Evolutionary conservation across 1,284 basidiomycete species (phyloP), one percentile per base, ranked within the genome.

Genomic region (Fomitopsis schrenkii): DNA sequence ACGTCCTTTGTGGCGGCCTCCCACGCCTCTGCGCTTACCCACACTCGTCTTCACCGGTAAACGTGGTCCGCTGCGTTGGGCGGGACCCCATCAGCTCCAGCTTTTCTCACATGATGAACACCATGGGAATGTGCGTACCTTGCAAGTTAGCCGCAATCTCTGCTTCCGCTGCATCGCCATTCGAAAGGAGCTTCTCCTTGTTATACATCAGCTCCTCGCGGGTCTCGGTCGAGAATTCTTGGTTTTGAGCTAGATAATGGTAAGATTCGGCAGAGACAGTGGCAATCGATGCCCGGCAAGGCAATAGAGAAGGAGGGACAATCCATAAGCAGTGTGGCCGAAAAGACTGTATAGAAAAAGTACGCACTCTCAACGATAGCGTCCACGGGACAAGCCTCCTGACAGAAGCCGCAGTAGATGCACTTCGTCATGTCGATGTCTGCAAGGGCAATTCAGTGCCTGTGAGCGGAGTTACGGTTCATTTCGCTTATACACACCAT

Each of bases 341-440:
- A 55, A 62, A 36, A 19, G 48, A 52, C 33, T 15, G 36, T 40
- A 60, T 52, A 57, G 30, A 41, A 41, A 62, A 42, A 58, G 17
- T 42, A 82, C 93, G 71, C 74, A 96, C 95, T 98, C 82, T 99
- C 97, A 63, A 99, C 97, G 71, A 99, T 99, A 61, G 97, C 97
- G 77, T 99, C 97, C 62, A 99, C 97, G 14, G 97, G 97, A 77
- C 97, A 99, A 38, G 97, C 97, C 80, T 99, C 97, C 79, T 97
- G 95, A 78, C 95, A 96, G 83, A 96, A 96, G 62, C 95, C 94
- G 76, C 95, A 98, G 81, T 98, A 98, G 73, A 98, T 98, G 78
- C 96, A 98, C 83, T 88, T 93, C 60, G 91, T 93, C 90, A 93
- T 98, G 77, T 98, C 97, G 72, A 98, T 95, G 78, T 97, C 94